Evolutionary conservation across 1,139 yeast genomes (phyloP), one percentile per base, ranked within the genome.

Genomic region (Meyerozyma elateridarum): DNA sequence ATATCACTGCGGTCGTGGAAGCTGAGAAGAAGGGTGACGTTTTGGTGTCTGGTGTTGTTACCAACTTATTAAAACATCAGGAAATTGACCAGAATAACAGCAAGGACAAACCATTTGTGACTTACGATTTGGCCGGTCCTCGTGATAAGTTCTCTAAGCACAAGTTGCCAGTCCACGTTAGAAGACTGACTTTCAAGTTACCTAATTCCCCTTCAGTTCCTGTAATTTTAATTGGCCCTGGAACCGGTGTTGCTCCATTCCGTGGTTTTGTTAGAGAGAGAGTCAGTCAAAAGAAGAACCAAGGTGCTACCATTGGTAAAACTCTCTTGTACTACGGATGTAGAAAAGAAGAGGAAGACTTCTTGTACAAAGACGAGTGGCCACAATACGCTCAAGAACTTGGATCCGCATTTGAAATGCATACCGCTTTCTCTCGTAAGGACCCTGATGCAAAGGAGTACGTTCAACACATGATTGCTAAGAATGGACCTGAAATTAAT

Each of bases 241-340:
- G 98, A 44, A 91, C 98, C 6, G 98, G 98, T 54, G 91, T 91
- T 36, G 97, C 98, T 8, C 98, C 98, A 39, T 83, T 91, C 66
- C 81, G 97, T 61, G 96, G 95, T 2, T 88, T 91, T 45, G 61
- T 91, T 26, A 79, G 94, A 59, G 96, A 88, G 58, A 80, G 93
- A 49, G 82, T 58, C 12, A 55, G 62, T 14, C 55, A 57, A 29
- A 74, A 31, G 36, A 41, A 49, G 34, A 67, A 70, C 22, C 65
- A 67, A 33, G 70, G 70, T 35, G 59, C 64, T 16, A 76, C 73
- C 17, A 63, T 85, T 30, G 97, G 97, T 34, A 76, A 81, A 44
- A 73, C 83, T 29, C 39, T 87, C 25, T 68, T 91, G 39, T 91
- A 88, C 57, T 89, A 76, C 54, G 98, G 98, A 15, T 85, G 91